Evolutionary conservation across 176 grass and related monocot species (phyloP), one percentile per base, ranked within the genome.

Genomic region (Paspalum vaginatum): DNA sequence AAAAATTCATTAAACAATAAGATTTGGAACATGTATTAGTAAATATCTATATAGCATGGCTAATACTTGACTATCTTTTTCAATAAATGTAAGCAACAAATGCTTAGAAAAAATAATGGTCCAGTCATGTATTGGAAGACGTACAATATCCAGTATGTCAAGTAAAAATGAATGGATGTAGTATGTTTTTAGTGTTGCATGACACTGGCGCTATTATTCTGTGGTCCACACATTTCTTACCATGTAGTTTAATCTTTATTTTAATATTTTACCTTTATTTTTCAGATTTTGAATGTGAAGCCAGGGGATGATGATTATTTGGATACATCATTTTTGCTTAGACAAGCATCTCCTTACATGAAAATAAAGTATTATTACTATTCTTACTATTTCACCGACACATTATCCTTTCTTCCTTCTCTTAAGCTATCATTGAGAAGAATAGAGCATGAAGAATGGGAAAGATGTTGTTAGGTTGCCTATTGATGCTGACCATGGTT

Each of bases 281-380:
- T 76, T 55, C 74, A 97, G 94, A 92, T 97, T 73, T 76, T 97
- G 65, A 97, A 84, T n/a, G 89, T 94, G 76, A 97, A 97, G 86
- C 89, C 79, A 45, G 94, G 87, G 37, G 89, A 94, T 69, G 87
- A 92, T 71, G 94, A 97, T 88, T 97, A 94, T 79, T 57, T 77
- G 10, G 94, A 97, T 79, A 88, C 94, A 63, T 94, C 94, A 68
- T 97, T 88, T 94, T 85, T 97, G 62, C 83, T 97, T 40, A 94
- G 94, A 92, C 91, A 97, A 77, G 94, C 94, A 90, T 93, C 94
- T 82, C 94, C 91, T 45, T 97, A 94, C 83, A 97, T 97, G 94
- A 97, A 94, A 97, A 94, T 97, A 80, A 97, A 88, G 94, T 97
- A 94, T 14, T 63, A 86, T 53, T 97, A 88, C 40, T 55, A 7